Percentiles rank a stretch among this genome's conserved stretches.
phyloP scores from a whole-genome alignment of 78 protist species.

The Isochrysis galbana region DNA sequence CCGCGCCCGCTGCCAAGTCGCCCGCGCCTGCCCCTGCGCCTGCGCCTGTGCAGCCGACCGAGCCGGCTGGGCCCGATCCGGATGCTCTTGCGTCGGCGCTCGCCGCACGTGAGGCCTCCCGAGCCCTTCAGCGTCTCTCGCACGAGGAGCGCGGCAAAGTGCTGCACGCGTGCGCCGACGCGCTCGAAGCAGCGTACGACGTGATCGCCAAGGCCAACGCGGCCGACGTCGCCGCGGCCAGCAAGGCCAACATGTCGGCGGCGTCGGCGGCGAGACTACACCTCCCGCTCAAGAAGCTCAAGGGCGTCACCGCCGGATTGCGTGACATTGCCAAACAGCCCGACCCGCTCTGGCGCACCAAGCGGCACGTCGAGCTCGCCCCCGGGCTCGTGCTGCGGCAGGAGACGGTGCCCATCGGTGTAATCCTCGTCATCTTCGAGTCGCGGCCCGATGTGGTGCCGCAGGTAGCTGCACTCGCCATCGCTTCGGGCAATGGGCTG shows the following conservation, averaged over 20 bases:
- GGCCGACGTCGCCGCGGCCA: slow-evolving; percentile 28
- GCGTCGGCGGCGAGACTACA: not conserved
- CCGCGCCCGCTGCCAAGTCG: too few species aligned
- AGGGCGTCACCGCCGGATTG: not conserved
- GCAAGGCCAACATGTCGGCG: not conserved
- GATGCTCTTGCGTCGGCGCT: not conserved
- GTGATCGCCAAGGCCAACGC: slow-evolving; percentile 39
- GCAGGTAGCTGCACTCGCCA: not conserved
- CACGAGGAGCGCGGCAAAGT: not conserved
- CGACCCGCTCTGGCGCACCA: slow-evolving; percentile 20
- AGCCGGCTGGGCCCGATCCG: not conserved
- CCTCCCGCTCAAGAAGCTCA: not conserved
- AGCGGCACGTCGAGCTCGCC: slow-evolving; percentile 25
- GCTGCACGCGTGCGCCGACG: not conserved
- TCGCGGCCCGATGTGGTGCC: slow-evolving; percentile 68
- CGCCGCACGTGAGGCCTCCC: slow-evolving; percentile 5
- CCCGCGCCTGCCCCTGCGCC: too few species aligned
- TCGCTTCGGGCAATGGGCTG: slow-evolving; percentile 52
- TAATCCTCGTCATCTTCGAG: slow-evolving; percentile 80
- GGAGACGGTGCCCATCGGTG: slow-evolving; percentile 73
- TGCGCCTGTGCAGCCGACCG: not conserved
- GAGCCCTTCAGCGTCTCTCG: not conserved
- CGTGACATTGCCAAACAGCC: not conserved
- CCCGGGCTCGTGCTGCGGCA: slow-evolving; percentile 60
- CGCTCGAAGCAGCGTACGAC: not conserved